phyloP scores from a whole-genome alignment of 371 early-diverging fungal species.

The Mortierella sp. region DNA sequence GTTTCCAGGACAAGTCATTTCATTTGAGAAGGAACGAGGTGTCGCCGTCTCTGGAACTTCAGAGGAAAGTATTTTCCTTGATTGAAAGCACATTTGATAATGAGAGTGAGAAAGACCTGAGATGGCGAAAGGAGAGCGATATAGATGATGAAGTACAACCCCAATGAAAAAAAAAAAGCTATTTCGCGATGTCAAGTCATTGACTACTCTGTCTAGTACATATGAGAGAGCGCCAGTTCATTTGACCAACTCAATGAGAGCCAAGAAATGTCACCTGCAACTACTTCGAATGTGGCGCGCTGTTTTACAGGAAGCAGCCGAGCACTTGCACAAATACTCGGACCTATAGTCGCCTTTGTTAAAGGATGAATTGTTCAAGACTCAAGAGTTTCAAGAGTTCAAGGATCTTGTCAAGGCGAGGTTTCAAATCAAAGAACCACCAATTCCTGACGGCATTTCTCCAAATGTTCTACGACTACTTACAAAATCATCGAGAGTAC shows the following conservation, averaged over 20 bases:
- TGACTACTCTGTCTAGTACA: too few relatives aligned
- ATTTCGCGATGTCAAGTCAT: background rate
- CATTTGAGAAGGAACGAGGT: constrained; percentile 14
- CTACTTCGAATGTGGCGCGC: constrained; percentile 7
- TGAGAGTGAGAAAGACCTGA: background rate
- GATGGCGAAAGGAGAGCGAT: constrained; percentile 3
- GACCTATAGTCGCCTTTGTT: too few relatives aligned
- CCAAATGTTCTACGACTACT: too few relatives aligned
- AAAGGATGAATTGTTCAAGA: too few relatives aligned
- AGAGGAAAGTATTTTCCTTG: constrained; percentile 13
- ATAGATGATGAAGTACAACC: constrained; percentile 1
- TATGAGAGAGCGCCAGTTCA: background rate
- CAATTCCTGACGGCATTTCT: too few relatives aligned
- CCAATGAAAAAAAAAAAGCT: background rate
- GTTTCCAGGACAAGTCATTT: constrained; percentile 1
- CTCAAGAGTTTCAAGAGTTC: too few relatives aligned
- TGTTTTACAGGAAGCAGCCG: constrained; percentile 7
- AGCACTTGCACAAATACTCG: background rate
- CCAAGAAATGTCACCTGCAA: background rate
- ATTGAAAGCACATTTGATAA: constrained; percentile 5
- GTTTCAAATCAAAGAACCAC: too few relatives aligned
- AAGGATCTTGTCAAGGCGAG: too few relatives aligned
- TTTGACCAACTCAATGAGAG: background rate
- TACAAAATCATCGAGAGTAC: too few relatives aligned
- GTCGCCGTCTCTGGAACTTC: background rate